Evolutionary conservation across 2,329 filamentous ascomycete species (phyloP).

Genomic region (Microsporum ferrugineum): DNA sequence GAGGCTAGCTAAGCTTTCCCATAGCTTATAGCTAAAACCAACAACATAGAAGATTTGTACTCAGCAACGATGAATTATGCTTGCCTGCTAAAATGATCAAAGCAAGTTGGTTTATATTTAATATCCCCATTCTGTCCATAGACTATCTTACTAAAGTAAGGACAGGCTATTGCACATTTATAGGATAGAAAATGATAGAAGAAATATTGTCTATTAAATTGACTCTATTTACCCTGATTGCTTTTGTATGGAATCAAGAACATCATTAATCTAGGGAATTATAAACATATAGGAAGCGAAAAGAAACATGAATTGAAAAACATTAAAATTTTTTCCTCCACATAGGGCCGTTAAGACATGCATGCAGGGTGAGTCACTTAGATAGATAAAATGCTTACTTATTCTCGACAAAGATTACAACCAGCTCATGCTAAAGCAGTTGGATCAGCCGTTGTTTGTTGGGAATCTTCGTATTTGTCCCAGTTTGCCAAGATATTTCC

Average conservation of each 20-base stretch:
- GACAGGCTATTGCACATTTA: too few species aligned
- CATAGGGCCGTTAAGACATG: not conserved
- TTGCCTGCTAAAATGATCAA: too few species aligned
- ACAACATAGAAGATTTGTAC: too few species aligned
- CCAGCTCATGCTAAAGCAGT: not conserved
- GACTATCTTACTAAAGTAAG: too few species aligned
- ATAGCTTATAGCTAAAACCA: too few species aligned
- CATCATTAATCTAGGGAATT: not conserved
- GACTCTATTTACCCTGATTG: not conserved
- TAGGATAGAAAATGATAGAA: too few species aligned
- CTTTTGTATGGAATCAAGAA: not conserved
- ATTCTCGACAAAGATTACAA: not conserved
- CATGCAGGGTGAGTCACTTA: not conserved
- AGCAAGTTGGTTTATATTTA: too few species aligned
- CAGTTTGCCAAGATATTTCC: constrained; percentile 62
- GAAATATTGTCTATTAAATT: not conserved
- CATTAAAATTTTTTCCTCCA: not conserved
- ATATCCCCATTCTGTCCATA: too few species aligned
- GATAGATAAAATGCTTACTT: not conserved
- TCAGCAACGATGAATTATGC: too few species aligned
- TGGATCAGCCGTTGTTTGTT: not conserved
- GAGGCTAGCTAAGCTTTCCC: too few species aligned
- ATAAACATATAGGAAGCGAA: not conserved
- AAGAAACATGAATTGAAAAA: not conserved
- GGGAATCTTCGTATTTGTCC: constrained; percentile 53